phyloP scores from a whole-genome alignment of 495 filamentous ascomycete genomes.

The Aspergillus sclerotioniger region DNA sequence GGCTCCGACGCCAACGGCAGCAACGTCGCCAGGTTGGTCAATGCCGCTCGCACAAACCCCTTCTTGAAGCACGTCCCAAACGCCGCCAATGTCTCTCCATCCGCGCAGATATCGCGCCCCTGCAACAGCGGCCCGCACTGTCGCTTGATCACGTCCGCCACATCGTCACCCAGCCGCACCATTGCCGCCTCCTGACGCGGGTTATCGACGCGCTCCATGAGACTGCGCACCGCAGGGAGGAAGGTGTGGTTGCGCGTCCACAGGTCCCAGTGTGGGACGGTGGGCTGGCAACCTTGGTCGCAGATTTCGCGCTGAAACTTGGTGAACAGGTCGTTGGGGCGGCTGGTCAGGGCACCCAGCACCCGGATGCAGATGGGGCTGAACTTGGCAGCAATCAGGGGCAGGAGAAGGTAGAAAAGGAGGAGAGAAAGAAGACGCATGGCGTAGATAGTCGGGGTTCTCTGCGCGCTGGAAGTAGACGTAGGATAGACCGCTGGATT shows the following conservation, averaged over 20 bases:
- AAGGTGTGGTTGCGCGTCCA: conserved; percentile 47
- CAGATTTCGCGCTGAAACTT: conserved; percentile 45
- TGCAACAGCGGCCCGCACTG: conserved; percentile 34
- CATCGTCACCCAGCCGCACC: conserved; percentile 42
- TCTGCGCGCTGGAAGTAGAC: neutral
- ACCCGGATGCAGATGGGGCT: conserved; percentile 40
- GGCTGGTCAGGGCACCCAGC: conserved; percentile 35
- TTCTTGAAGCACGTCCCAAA: conserved; percentile 47
- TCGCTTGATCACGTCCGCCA: conserved; percentile 39
- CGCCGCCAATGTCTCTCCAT: conserved; percentile 33
- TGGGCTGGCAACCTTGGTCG: conserved; percentile 40
- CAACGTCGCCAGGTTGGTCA: conserved; percentile 33
- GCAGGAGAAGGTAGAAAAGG: conserved; percentile 22
- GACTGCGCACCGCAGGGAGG: conserved; percentile 38
- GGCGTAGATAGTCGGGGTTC: neutral
- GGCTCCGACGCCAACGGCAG: conserved; percentile 43
- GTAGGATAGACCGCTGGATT: neutral
- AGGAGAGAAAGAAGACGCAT: conserved; percentile 22
- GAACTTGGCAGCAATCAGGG: conserved; percentile 27
- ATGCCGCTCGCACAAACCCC: conserved; percentile 36
- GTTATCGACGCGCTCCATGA: conserved; percentile 35
- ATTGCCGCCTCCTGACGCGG: conserved; percentile 35
- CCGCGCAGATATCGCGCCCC: conserved; percentile 40
- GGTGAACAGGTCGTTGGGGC: conserved; percentile 34
- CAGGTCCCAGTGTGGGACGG: conserved; percentile 45